These are phyloP conservation scores for Penicillium dipodomyicola DNA, from an alignment of 495 filamentous ascomycete genomes.

Conservation along the genomic window DNA sequence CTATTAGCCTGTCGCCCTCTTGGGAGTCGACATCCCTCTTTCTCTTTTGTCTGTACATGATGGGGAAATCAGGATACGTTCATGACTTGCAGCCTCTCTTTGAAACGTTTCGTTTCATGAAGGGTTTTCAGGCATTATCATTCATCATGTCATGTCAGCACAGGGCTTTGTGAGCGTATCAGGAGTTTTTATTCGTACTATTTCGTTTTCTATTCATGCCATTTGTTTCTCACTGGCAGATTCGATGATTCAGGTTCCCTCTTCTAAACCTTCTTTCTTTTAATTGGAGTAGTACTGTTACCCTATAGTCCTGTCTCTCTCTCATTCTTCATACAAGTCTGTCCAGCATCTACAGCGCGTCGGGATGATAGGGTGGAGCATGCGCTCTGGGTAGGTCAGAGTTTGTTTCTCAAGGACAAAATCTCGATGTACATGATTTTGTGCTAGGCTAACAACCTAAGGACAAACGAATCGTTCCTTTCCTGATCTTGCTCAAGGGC, in stretches of 20 bases:
- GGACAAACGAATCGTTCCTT: background rate
- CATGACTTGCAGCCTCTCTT: constrained; percentile 16
- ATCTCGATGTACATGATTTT: constrained; percentile 9
- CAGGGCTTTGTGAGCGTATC: constrained; percentile 15
- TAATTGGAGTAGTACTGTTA: background rate
- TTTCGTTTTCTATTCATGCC: constrained; percentile 9
- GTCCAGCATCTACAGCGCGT: background rate
- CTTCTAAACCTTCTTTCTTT: background rate
- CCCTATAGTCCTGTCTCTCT: background rate
- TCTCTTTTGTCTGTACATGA: constrained; percentile 32
- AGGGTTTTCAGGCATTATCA: constrained; percentile 10
- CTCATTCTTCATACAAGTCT: background rate
- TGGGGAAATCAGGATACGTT: constrained; percentile 25
- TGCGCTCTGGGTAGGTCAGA: background rate
- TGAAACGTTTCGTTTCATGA: constrained; percentile 2
- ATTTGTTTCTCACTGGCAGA: constrained; percentile 6
- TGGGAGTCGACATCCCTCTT: constrained; percentile 8
- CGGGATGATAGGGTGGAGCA: background rate
- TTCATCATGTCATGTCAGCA: constrained; percentile 18
- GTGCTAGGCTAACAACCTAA: background rate
- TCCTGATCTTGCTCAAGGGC: background rate
- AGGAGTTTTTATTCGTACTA: constrained; percentile 16
- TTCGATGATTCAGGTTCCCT: background rate
- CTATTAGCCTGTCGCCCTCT: constrained; percentile 10
- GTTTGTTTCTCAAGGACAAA: background rate